Evolutionary conservation across 164 flowering plant genomes (phyloP).

Genomic region (Stephania yunnanensis): DNA sequence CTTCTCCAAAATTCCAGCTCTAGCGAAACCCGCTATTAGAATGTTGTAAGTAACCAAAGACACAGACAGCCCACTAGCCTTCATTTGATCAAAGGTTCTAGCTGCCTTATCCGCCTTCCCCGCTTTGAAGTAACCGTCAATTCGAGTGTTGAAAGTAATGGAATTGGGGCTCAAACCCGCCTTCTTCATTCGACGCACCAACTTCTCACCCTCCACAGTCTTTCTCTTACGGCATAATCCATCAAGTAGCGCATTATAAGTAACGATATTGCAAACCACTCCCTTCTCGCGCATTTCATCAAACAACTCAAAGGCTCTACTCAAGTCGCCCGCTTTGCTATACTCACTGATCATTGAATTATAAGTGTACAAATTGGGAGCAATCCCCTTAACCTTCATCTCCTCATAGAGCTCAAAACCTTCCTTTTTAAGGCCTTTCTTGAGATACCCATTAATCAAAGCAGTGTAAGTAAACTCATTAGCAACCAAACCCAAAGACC

Average conservation of each 20-base stretch:
- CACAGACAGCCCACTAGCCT: conserved; percentile 41
- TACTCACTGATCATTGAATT: conserved; percentile 42
- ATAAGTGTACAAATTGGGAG: conserved; percentile 53
- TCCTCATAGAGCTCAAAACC: conserved; percentile 62
- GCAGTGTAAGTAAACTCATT: conserved; percentile 59
- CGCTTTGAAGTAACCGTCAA: conserved; percentile 49
- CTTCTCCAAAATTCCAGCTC: conserved; percentile 27
- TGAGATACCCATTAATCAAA: conserved; percentile 63
- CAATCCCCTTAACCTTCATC: conserved; percentile 49
- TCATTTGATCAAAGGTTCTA: conserved; percentile 36
- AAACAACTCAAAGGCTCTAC: conserved; percentile 41
- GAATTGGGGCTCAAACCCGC: conserved; percentile 41
- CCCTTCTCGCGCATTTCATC: conserved; percentile 63
- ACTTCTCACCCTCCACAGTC: conserved; percentile 38
- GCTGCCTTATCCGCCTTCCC: conserved; percentile 46
- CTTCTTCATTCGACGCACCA: conserved; percentile 36
- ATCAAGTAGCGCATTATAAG: conserved; percentile 49
- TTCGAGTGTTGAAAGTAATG: conserved; percentile 50
- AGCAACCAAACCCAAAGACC: conserved; percentile 46
- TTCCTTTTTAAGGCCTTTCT: conserved; percentile 45
- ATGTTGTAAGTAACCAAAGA: conserved; percentile 55
- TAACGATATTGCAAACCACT: conserved; percentile 50
- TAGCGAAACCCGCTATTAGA: conserved; percentile 47
- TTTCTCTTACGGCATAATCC: conserved; percentile 44
- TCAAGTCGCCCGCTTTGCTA: conserved; percentile 39